Conservation (phyloP, 2,329 filamentous ascomycete species). For the Colletotrichum sp. region DNA sequence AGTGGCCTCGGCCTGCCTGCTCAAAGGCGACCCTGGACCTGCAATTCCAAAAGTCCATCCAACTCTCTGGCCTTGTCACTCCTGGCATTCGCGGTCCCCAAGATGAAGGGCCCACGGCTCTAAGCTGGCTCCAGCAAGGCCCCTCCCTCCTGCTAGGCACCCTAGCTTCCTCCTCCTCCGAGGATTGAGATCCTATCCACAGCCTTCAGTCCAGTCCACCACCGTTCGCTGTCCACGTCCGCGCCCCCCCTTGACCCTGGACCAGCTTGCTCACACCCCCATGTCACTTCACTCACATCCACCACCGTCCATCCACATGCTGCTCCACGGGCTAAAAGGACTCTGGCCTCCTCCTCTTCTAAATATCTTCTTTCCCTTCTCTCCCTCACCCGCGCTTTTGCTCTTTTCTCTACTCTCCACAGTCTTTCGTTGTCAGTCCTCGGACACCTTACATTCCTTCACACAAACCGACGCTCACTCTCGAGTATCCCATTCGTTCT, state of each 20-base stretch:
- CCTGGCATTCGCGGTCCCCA: neutral
- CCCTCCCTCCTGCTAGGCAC: neutral
- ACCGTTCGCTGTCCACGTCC: neutral
- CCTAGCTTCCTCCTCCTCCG: neutral
- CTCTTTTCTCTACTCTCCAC: slow-evolving; percentile 8
- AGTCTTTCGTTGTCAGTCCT: slow-evolving; percentile 23
- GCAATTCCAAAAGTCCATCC: slow-evolving; percentile 10
- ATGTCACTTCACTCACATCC: neutral
- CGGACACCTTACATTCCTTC: slow-evolving; percentile 24
- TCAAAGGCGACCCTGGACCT: neutral
- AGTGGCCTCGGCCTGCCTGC: slow-evolving; percentile 1
- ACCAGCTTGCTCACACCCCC: neutral
- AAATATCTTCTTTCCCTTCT: slow-evolving; percentile 6
- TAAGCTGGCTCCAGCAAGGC: neutral
- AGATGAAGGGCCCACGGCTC: slow-evolving; percentile 19
- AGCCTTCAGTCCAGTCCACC: neutral
- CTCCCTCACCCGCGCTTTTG: neutral
- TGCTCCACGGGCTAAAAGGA: slow-evolving; percentile 16
- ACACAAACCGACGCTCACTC: slow-evolving; percentile 6
- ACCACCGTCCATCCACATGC: neutral
- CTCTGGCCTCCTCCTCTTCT: slow-evolving; percentile 16
- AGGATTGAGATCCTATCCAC: slow-evolving; percentile 18
- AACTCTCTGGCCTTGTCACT: neutral
- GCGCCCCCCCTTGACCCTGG: neutral
- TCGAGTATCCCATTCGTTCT: slow-evolving; percentile 17